Base-by-base conservation (phyloP, 2,329 filamentous ascomycete species). In the Phaeomoniella chlamydospora region DNA sequence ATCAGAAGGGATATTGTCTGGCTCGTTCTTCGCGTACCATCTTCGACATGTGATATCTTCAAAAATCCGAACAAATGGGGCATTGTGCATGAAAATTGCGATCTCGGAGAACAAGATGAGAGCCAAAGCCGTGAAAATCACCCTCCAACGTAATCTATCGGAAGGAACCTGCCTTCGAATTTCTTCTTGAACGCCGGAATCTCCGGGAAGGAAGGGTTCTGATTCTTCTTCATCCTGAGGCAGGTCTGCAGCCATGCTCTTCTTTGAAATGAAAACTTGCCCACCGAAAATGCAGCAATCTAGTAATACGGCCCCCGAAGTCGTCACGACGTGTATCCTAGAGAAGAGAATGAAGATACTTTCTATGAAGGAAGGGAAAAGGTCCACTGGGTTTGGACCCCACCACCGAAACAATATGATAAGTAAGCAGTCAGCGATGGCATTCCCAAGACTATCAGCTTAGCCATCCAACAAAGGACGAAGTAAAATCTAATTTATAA, bases 11-110 rank as follows among this genome's bases (percentile, higher is more conserved):
- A 34, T 34, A 4, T 17, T 18, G 13, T 18, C 18, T 16, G 32
- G 32, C 12, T 34, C 32, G 18, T 34, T 34, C 16, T 34, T 18
- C 32, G n/a, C 10, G 13, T 34, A 34, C 11, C 18, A 34, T n/a
- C 32, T 16, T 34, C 32, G 4, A 18, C 32, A 34, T 9, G 15
- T 18, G 16, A 34, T 34, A 9, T 15, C 15, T 18, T 34, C 32
- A 17, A 17, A 18, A 34, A 34, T 34, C n/a, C 32, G 15, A 9
- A 18, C 18, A 15, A 34, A 17, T 4, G 32, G 32, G 9, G 32
- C 32, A 9, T 17, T 18, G 18, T 17, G 15, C 32, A 34, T 34
- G 15, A 18, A 12, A 4, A 34, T 34, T 9, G 14, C 32, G 17
- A 18, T 18, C 18, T 34, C 32, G 6, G 18, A 9, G 6, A 18